Percentiles rank a stretch among this genome's conserved stretches.
Conservation (phyloP, 2,329 filamentous ascomycete species). For the Paraphoma sp. region DNA sequence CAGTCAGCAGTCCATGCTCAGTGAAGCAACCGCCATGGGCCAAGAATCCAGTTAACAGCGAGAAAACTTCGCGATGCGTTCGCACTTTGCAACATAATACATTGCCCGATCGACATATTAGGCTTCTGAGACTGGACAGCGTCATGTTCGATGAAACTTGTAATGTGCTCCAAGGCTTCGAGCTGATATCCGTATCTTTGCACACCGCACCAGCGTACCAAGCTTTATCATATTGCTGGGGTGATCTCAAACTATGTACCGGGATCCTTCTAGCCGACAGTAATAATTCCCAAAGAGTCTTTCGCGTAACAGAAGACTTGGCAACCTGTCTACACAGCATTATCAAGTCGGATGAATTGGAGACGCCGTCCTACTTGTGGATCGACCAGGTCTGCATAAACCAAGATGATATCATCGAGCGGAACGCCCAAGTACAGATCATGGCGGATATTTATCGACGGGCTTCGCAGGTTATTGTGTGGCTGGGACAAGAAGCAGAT, state of each 20-base stretch:
- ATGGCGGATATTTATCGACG: constrained; percentile 4
- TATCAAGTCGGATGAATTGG: not conserved
- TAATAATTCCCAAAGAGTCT: not conserved
- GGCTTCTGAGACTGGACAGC: not conserved
- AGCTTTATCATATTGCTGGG: constrained; percentile 2
- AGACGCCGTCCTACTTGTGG: constrained; percentile 3
- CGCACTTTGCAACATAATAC: not conserved
- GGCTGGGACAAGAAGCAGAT: constrained; percentile 1
- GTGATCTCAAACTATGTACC: constrained; percentile 2
- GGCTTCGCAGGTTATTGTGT: not conserved
- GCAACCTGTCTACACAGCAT: constrained; percentile 2
- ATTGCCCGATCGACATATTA: not conserved
- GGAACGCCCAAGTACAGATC: not conserved
- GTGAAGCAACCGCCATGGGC: not conserved
- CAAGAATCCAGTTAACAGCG: not conserved
- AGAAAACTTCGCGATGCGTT: not conserved
- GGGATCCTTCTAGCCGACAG: not conserved
- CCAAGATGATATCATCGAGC: constrained; percentile 1
- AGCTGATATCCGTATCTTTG: not conserved
- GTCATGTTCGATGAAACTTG: not conserved
- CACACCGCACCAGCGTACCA: not conserved
- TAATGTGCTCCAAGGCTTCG: not conserved
- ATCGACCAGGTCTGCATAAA: constrained; percentile 4
- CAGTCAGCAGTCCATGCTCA: not conserved
- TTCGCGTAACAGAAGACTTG: constrained; percentile 4